These are phyloP conservation scores for Stagonosporopsis cucurbitacearum DNA, from an alignment of 2,329 filamentous ascomycete genomes.

Conservation along the genomic window DNA sequence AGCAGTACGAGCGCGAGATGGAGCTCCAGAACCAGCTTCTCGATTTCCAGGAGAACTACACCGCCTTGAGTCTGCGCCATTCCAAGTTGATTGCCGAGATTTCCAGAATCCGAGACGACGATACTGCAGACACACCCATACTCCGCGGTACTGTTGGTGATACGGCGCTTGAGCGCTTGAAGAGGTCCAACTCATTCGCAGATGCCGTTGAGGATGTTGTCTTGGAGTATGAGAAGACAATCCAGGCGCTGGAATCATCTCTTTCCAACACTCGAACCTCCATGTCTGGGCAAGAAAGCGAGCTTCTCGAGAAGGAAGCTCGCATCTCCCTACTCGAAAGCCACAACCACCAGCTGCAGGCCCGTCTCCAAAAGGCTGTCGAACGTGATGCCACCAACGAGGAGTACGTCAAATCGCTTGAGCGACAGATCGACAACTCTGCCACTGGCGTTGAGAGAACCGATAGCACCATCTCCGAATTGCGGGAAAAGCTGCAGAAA, in stretches of 20 bases:
- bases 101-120: constrained; percentile 78
- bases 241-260: constrained; percentile 89
- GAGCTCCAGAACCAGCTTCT: constrained; percentile 94
- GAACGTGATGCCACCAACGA: constrained; percentile 93
- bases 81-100: constrained; percentile 95
- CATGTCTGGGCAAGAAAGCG: constrained; percentile 83
- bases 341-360: constrained; percentile 86
- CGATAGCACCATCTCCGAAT: constrained; percentile 79
- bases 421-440: constrained; percentile 87
- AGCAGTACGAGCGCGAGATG: constrained; percentile 81
- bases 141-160: constrained; percentile 72
- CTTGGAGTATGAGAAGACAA: constrained; percentile 97
- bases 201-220: constrained; percentile 96
- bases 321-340: constrained; percentile 93
- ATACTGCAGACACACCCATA: constrained; percentile 62
- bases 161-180: constrained; percentile 83
- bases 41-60: constrained; percentile 94
- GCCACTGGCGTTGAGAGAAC: constrained; percentile 94
- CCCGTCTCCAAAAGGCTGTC: constrained; percentile 88
- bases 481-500: constrained; percentile 89
- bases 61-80: constrained; percentile 85
- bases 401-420: constrained; percentile 88
- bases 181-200: constrained; percentile 94
- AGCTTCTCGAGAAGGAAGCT: constrained; percentile 87
- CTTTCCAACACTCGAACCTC: constrained; percentile 86